Evolutionary conservation across 2,329 filamentous ascomycete species (phyloP).

Genomic region (Fusarium concolor): DNA sequence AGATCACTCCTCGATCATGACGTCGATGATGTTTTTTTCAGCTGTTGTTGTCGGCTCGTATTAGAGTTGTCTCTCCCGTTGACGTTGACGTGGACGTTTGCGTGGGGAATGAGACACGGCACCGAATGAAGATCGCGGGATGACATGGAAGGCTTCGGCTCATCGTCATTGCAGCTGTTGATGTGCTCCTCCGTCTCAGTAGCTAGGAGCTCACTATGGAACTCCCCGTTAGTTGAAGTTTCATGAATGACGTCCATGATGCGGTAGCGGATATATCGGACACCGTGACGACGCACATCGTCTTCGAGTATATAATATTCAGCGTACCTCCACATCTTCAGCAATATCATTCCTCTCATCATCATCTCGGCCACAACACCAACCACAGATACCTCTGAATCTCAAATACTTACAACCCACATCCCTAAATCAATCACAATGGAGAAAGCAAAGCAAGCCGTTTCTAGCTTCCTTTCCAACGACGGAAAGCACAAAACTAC

Average conservation of each 20-base stretch:
- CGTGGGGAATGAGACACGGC: constrained; percentile 5
- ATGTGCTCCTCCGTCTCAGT: not conserved
- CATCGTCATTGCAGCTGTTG: constrained; percentile 4
- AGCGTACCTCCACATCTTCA: constrained; percentile 1
- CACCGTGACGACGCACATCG: not conserved
- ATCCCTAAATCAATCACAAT: constrained; percentile 52
- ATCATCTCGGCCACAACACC: not conserved
- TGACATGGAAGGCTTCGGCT: constrained; percentile 39
- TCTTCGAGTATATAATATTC: constrained; percentile 29
- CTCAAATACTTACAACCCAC: not conserved
- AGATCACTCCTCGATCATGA: constrained; percentile 9
- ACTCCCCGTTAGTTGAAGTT: constrained; percentile 10
- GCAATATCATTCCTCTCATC: not conserved
- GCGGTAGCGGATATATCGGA: constrained; percentile 3
- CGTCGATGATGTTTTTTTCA: constrained; percentile 21
- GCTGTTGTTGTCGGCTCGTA: constrained; percentile 13
- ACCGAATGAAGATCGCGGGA: constrained; percentile 36
- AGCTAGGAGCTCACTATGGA: not conserved
- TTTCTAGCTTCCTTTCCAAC: constrained; percentile 69
- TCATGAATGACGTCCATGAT: constrained; percentile 35
- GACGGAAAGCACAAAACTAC: constrained; percentile 76
- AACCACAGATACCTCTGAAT: not conserved
- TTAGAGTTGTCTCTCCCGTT: not conserved
- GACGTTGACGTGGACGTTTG: constrained; percentile 11
- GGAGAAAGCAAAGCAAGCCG: constrained; percentile 73